Conservation (phyloP, 1,284 basidiomycete genomes). For the Ceratobasidium sp. region DNA sequence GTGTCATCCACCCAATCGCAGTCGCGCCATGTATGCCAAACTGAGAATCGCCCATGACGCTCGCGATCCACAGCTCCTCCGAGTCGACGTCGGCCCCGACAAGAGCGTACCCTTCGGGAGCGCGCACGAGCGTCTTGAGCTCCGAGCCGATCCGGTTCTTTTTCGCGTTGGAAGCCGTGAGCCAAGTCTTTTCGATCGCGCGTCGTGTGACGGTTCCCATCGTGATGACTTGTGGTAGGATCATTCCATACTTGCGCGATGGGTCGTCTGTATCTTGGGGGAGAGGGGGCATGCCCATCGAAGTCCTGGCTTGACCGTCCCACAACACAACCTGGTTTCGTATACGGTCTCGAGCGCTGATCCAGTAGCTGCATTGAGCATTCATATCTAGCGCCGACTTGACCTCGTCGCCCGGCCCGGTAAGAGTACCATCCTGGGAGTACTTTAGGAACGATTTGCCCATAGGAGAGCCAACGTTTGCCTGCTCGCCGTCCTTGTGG, state of each 20-base stretch:
- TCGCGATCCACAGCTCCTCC: conserved; percentile 99
- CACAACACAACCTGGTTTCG: conserved; percentile 95
- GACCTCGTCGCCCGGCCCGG: conserved; percentile 82
- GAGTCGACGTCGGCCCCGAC: conserved; percentile 99
- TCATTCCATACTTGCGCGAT: conserved; percentile 80
- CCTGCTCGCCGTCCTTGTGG: conserved; percentile 93
- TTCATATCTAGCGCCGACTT: conserved; percentile 92
- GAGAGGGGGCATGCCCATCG: conserved; percentile 60
- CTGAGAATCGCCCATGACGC: conserved; percentile 98
- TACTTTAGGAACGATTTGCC: conserved; percentile 91
- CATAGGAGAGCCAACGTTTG: conserved; percentile 94
- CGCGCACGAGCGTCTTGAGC: conserved; percentile 96
- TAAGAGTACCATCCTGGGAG: conserved; percentile 86
- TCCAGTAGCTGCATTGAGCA: conserved; percentile 98
- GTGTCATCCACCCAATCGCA: conserved; percentile 99
- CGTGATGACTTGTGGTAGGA: conserved; percentile 95
- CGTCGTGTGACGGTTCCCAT: conserved; percentile 99
- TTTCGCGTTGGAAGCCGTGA: conserved; percentile 98
- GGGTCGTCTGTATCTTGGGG: conserved; percentile 45
- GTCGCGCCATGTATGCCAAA: conserved; percentile 98
- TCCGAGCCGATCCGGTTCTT: conserved; percentile 97
- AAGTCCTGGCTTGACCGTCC: conserved; percentile 64
- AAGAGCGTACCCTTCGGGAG: conserved; percentile 92
- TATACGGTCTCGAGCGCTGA: conserved; percentile 92
- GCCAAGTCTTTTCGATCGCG: conserved; percentile 98